Base-by-base conservation (phyloP, 768 basidiomycete species). In the Pleurotus cornucopiae region DNA sequence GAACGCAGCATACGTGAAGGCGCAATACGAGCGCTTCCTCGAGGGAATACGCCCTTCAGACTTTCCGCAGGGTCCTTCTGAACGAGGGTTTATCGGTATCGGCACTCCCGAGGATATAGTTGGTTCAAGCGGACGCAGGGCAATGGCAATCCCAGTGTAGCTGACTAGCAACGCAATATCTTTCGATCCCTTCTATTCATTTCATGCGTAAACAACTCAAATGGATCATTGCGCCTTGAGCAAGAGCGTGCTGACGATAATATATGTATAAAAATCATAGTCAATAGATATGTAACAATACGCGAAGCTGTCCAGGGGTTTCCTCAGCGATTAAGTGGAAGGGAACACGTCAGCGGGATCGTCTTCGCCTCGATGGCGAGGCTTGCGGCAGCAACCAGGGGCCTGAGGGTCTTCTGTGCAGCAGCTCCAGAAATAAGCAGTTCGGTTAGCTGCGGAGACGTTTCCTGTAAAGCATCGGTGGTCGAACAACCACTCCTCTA, bases 41-140 rank as follows among this genome's bases (percentile, higher is more conserved):
- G 59, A 68, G 6, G 84, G 84, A 4, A 62, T 78, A n/a, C 78
- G 85, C n/a, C 88, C 88, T 6, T 87, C 89, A 2, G 91, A 93
- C 64, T 92, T 87, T 69, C 83, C 80, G 0, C 69, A 76, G 57
- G 73, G 78, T 18, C 58, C 67, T 6, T 66, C 66, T 2, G 76
- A 78, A 46, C 69, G 66, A 5, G 59, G 60, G 3, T 74, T 73
- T 45, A 58, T 68, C 20, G 76, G 76, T 4, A 58, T 73, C 37
- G 78, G 59, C 11, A 61, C 34, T 14, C 62, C 64, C 1, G 66
- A 63, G 12, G 77, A 79, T 56, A 64, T 80, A 23, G 54, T 65
- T 34, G 65, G 64, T 40, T 62, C 71, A 2, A 58, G 63, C 16
- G 78, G 75, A 26, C 67, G 66, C 47, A 65, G 64, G 47, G 77